Evolutionary conservation across 352 stramenopile genomes (phyloP).

Genomic region (Nothophytophthora sp.): DNA sequence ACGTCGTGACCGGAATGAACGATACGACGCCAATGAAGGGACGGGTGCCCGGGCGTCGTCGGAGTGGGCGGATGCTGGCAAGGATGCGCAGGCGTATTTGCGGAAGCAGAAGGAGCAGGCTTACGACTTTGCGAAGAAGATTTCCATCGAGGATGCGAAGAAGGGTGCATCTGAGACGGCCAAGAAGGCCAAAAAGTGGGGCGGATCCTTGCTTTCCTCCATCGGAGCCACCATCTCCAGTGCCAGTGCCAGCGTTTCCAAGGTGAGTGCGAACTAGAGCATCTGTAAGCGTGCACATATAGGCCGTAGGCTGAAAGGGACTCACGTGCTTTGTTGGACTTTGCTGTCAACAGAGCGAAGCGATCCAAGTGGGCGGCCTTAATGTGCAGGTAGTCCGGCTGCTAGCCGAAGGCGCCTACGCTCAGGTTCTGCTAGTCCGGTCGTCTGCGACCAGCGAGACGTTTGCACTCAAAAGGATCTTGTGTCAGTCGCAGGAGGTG

Average conservation of each 20-base stretch:
- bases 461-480: slow-evolving; percentile 83
- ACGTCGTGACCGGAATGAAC: slow-evolving; percentile 23
- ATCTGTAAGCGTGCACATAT: neutral
- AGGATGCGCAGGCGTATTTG: slow-evolving; percentile 63
- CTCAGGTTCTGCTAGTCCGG: slow-evolving; percentile 82
- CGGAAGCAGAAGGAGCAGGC: slow-evolving; percentile 85
- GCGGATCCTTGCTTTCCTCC: slow-evolving; percentile 74
- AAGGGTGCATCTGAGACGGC: slow-evolving; percentile 79
- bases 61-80: slow-evolving; percentile 41
- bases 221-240: slow-evolving; percentile 79
- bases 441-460: slow-evolving; percentile 63
- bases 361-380: slow-evolving; percentile 72
- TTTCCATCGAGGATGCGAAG: slow-evolving; percentile 86
- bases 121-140: slow-evolving; percentile 89
- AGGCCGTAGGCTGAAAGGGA: neutral
- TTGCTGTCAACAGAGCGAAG: slow-evolving; percentile 50
- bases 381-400: slow-evolving; percentile 68
- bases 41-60: slow-evolving; percentile 13
- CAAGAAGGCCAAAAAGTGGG: slow-evolving; percentile 90
- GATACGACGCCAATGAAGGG: slow-evolving; percentile 27
- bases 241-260: slow-evolving; percentile 50
- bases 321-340: neutral
- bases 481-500: slow-evolving; percentile 83
- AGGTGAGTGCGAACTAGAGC: slow-evolving; percentile 30
- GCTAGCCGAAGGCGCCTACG: slow-evolving; percentile 76